These are phyloP conservation scores for Raphidocelis subcapitata DNA, from an alignment of 139 green algal genomes.

Conservation along the genomic window DNA sequence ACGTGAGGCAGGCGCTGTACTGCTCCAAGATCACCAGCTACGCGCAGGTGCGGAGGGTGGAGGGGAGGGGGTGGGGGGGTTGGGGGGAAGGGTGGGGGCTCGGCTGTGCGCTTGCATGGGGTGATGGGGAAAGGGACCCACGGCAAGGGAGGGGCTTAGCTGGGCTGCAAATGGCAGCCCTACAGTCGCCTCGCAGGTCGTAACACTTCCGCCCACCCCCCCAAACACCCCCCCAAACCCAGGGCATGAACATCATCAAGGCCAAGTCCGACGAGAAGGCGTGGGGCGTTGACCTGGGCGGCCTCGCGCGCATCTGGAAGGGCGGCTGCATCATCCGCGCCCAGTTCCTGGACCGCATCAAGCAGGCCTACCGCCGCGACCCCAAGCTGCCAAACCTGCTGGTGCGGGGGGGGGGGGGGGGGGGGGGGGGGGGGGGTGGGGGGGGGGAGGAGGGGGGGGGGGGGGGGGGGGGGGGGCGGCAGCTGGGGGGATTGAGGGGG, in stretches of 20 bases:
- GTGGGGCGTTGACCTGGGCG: slow-evolving; percentile 93
- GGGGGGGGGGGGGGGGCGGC: slow-evolving; percentile 65
- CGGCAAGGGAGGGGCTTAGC: no score
- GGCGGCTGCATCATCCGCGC: slow-evolving; percentile 99
- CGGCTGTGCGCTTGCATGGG: no score
- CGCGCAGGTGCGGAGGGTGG: slow-evolving; percentile 67
- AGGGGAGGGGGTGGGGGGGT: no score
- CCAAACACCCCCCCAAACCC: neutral
- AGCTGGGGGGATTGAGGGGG: no score
- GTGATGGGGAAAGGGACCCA: no score
- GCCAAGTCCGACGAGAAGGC: slow-evolving; percentile 89
- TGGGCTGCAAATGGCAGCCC: no score
- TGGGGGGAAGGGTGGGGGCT: no score
- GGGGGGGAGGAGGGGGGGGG: no score
- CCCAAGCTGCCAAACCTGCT: slow-evolving; percentile 75
- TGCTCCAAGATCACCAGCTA: slow-evolving; percentile 95
- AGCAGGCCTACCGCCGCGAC: slow-evolving; percentile 86
- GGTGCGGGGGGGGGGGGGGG: no score
- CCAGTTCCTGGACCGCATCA: slow-evolving; percentile 96
- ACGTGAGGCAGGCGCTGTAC: slow-evolving; percentile 89
- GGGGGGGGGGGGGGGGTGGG: no score
- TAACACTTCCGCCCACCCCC: no score
- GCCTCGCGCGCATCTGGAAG: slow-evolving; percentile 97
- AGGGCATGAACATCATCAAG: slow-evolving; percentile 99
- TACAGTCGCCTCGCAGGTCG: no score